Evolutionary conservation across 345 rosid genomes (phyloP), one percentile per base, ranked within the genome.

Genomic region (Salix brachista): DNA sequence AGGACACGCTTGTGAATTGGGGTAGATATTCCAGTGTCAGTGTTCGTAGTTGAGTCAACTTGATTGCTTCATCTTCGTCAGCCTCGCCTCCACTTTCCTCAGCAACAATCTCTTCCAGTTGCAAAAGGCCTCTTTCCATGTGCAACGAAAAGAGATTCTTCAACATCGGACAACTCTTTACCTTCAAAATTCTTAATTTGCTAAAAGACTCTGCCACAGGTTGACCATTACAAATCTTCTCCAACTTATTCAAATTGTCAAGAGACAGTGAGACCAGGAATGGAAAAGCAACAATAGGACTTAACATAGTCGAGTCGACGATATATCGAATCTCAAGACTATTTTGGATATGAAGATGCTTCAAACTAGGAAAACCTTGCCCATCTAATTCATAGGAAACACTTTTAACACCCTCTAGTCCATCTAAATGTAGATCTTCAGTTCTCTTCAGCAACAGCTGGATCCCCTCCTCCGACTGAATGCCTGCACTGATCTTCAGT

Each of bases 141-240:
- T 78, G 76, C 19, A 67, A 7, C 1, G 75, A 71, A 42, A 84
- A 81, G 2, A 78, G 41, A 73, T 78, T 66, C 76, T 65, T 73
- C 60, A 84, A 52, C 30, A 16, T 7, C 2, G 65, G 36, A 26
- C 86, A 84, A 13, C 28, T 52, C 12, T 13, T 9, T 11, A 81
- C 70, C 10, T 70, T 65, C 6, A 84, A 1, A 1, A n/a, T 14
- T 65, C 39, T 70, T 25, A 84, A 46, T 11, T 73, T 78, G 6
- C 65, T 54, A 44, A 84, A 79, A 30, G 76, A 75, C 5, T 66
- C 56, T 4, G 13, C 8, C 11, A 5, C 23, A 23, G 52, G 70
- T 41, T 26, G 70, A 1, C 48, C 71, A 1, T 72, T 28, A 16
- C 65, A 76, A 13, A 84, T 69, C 52, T 66, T 73, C 67, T 80